Conservation (phyloP, 148 eudicot species). For the Camellia lanceoleosa region DNA sequence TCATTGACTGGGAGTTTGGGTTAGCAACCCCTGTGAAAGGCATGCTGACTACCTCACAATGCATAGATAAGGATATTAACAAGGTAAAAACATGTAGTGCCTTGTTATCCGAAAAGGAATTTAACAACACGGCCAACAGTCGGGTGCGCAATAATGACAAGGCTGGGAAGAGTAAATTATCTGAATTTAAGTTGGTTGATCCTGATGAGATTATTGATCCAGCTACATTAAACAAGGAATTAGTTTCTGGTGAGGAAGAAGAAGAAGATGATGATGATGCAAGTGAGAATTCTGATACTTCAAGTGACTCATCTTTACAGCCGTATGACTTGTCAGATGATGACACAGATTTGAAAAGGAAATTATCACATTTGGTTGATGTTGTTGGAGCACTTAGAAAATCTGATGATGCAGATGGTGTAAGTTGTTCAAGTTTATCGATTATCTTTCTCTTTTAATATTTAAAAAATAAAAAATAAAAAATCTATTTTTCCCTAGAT, state of each 20-base stretch:
- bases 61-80: conserved; percentile 22
- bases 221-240: conserved; percentile 46
- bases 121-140: conserved; percentile 19
- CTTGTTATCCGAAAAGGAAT: conserved; percentile 21
- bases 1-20: conserved; percentile 94
- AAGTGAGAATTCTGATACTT: conserved; percentile 69
- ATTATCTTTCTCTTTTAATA: background rate
- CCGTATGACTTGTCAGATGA: conserved; percentile 92
- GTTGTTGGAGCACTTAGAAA: conserved; percentile 85
- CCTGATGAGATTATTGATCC: conserved; percentile 88
- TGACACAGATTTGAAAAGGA: conserved; percentile 74
- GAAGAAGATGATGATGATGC: conserved; percentile 43
- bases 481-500: background rate
- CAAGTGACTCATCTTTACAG: conserved; percentile 78
- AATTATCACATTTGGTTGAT: conserved; percentile 81
- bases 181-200: conserved; percentile 49
- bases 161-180: conserved; percentile 36
- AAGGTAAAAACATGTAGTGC: conserved; percentile 24
- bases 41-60: conserved; percentile 17
- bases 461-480: background rate
- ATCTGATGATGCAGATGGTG: conserved; percentile 87
- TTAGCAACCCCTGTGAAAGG: conserved; percentile 38
- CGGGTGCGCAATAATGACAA: conserved; percentile 28
- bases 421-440: conserved; percentile 33
- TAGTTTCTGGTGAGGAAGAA: conserved; percentile 38